Conservation (phyloP, 352 stramenopile genomes). For the Phytophthora pisi region DNA sequence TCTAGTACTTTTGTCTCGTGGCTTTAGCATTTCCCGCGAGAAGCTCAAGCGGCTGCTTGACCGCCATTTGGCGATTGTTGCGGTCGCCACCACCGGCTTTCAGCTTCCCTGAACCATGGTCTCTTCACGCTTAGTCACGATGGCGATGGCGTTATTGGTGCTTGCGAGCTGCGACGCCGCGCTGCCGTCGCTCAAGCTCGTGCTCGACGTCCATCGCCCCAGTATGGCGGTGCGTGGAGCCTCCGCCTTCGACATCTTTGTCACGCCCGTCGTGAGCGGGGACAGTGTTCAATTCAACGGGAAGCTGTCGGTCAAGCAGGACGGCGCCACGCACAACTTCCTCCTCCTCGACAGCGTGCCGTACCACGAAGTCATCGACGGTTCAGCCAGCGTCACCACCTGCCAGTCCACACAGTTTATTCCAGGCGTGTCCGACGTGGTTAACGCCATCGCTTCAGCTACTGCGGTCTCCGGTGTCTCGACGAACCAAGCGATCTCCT, state of each 20-base stretch:
- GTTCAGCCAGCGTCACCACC: not conserved
- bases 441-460: not conserved
- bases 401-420: not conserved
- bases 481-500: not conserved
- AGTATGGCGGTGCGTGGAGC: slow-evolving; percentile 47
- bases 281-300: slow-evolving; percentile 22
- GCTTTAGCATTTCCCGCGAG: no score
- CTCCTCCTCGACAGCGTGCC: not conserved
- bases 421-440: not conserved
- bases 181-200: slow-evolving; percentile 31
- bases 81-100: not conserved
- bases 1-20: no score
- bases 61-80: slow-evolving; percentile 12
- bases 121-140: slow-evolving; percentile 1
- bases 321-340: not conserved
- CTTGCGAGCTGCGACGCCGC: not conserved
- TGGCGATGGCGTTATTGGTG: not conserved
- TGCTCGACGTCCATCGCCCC: slow-evolving; percentile 44
- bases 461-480: not conserved
- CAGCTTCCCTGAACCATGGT: slow-evolving; percentile 2
- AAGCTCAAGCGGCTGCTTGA: not conserved
- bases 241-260: slow-evolving; percentile 39
- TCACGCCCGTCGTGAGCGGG: slow-evolving; percentile 28
- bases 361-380: not conserved
- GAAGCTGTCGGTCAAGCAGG: not conserved